Conservation (phyloP, 2,329 filamentous ascomycete species). For the Colletotrichum gigasporum region DNA sequence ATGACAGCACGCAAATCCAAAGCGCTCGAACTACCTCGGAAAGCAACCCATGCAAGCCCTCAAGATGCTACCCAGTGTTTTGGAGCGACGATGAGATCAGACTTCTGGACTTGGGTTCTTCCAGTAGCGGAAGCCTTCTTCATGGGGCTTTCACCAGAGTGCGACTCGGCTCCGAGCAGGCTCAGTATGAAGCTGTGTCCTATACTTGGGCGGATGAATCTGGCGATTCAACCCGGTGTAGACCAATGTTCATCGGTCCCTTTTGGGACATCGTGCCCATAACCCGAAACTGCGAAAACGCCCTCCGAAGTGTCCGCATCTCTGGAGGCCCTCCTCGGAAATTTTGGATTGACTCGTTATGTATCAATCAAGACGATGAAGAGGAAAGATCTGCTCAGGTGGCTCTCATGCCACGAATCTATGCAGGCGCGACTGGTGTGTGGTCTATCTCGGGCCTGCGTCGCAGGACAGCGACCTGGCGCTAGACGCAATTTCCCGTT, state of each 20-base stretch:
- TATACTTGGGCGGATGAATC: neutral
- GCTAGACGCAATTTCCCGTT: neutral
- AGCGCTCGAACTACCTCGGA: neutral
- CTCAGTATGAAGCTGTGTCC: neutral
- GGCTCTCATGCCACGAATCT: slow-evolving; percentile 16
- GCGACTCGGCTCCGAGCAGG: rapidly evolving
- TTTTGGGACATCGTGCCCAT: neutral
- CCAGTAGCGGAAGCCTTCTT: rapidly evolving
- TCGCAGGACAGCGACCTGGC: neutral
- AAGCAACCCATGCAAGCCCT: neutral
- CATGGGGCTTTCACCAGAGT: neutral
- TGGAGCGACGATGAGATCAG: neutral
- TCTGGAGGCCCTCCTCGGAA: neutral
- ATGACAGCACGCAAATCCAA: neutral
- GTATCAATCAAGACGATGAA: slow-evolving; percentile 9
- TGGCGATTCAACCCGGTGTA: neutral
- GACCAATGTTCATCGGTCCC: neutral
- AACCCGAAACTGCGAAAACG: neutral
- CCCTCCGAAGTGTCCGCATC: neutral
- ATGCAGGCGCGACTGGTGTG: neutral
- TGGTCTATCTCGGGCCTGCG: neutral
- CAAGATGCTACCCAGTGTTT: neutral
- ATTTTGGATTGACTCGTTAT: neutral
- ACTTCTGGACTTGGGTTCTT: neutral
- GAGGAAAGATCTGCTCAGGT: slow-evolving; percentile 14